Base-by-base conservation (phyloP, 1,284 basidiomycete genomes). In the Filobasidium uniguttulatum region DNA sequence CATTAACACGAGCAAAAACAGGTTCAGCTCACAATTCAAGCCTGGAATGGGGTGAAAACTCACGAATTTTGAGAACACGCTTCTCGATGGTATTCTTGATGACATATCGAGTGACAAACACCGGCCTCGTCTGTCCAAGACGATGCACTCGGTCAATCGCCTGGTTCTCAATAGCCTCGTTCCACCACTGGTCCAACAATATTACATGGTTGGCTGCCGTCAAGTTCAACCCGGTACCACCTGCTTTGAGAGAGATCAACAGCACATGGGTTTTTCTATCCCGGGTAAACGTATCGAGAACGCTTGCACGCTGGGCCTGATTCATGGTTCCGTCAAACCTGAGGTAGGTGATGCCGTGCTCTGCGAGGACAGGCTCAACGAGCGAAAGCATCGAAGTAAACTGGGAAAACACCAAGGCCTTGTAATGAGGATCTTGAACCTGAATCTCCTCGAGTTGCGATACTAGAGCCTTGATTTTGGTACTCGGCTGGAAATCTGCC, bases 241-340 rank as follows among this genome's bases (percentile, higher is more conserved):
- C 91, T 0, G 91, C 93, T 63, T 90, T 89, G 61, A 96, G 70
- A 60, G 87, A 91, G 52, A 97, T 77, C 44, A 96, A 78, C 41
- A 97, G 70, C 10, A 98, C 75, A 59, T 84, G 81, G 55, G 78
- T 80, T 35, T 75, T 71, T 1, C 77, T 79, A 3, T 76, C 69
- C 28, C 74, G 68, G 59, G 79, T 83, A 72, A 90, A 91, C 55
- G 78, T 77, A 57, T 79, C 72, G 44, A 98, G 75, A 0, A 86
- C 81, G 5, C 75, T 75, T 31, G 77, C 81, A 37, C 89, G 77
- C 63, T 85, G 83, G 65, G 83, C 85, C 57, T 94, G 76, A 58
- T 83, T 82, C 82, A 96, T 93, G 0, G 84, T 79, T 2, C 93
- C 93, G 65, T 98, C 93, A 55, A 97, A 85, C n/a, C 89, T 78